These are phyloP conservation scores for Kluyveromyces lactis DNA, from an alignment of 805 yeast species.

Conservation along the genomic window DNA sequence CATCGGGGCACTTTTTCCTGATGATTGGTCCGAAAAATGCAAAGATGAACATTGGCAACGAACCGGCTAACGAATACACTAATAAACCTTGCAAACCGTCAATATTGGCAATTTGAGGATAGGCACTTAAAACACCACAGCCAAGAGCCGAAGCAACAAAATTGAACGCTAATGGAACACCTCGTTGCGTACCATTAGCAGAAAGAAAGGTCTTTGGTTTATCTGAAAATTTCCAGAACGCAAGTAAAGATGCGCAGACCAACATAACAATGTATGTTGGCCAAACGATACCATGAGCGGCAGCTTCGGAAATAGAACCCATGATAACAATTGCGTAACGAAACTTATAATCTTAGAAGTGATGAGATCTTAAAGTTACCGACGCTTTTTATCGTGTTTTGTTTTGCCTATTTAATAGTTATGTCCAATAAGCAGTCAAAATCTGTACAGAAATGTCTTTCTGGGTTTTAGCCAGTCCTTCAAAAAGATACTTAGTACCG, in stretches of 20 bases:
- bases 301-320: constrained; percentile 42
- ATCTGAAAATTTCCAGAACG: constrained; percentile 40
- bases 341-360: too few relatives aligned
- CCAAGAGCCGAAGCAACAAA: constrained; percentile 94
- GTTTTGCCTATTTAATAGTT: too few relatives aligned
- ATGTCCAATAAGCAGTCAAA: too few relatives aligned
- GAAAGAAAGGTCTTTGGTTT: constrained; percentile 53
- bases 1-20: constrained; percentile 73
- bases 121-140: constrained; percentile 79
- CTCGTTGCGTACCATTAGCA: constrained; percentile 73
- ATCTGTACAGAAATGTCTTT: too few relatives aligned
- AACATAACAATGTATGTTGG: constrained; percentile 49
- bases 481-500: too few relatives aligned
- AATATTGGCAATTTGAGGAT: constrained; percentile 76
- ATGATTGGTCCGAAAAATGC: constrained; percentile 76
- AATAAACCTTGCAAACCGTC: constrained; percentile 83
- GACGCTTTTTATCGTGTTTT: too few relatives aligned
- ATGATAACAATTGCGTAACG: too few relatives aligned
- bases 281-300: constrained; percentile 58
- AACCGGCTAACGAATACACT: constrained; percentile 71
- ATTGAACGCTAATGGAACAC: constrained; percentile 75
- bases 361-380: too few relatives aligned
- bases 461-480: too few relatives aligned
- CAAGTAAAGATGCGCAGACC: constrained; percentile 47
- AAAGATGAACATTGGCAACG: constrained; percentile 79